Evolutionary conservation across 805 yeast genomes (phyloP), one percentile per base, ranked within the genome.

Genomic region (Saccharomycopsis selenospora): DNA sequence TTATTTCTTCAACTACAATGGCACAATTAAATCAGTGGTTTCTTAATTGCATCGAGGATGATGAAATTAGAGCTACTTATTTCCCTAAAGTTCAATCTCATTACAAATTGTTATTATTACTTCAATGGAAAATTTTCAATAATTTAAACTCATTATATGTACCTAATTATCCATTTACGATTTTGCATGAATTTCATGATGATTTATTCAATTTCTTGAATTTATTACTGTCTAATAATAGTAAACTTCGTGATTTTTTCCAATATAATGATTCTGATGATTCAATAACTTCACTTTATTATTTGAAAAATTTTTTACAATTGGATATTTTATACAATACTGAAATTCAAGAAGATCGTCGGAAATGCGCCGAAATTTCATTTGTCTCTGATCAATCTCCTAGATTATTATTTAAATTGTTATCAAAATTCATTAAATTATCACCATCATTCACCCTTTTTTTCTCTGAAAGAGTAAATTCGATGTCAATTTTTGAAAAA

Each of bases 301-400:
- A 27, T 30, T 51, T 46, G 29, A 36, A 8, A 14, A 25, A 6
- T 14, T 48, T 36, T 24, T n/a, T 50, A 1, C 20, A 30, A 27
- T n/a, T 17, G 23, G 36, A 50, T 17, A 20, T 51, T 23, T 36
- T 49, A 13, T 26, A 40, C 18, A 48, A 51, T 43, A 17, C 11
- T 3, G n/a, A 14, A 8, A 33, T 51, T 14, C 43, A 26, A 3
- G 28, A 51, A 23, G 22, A 30, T 3, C 40, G 23, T 36, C 33
- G 48, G 27, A 36, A 44, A 17, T n/a, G 38, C 4, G 20, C n/a
- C 20, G 20, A 5, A 20, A 33, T 14, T 14, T 20, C n/a, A 33
- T 43, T 14, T 30, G 47, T 51, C 13, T 36, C 48, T 11, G 45
- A 14, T 11, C 43, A 48, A 17, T 43, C 43, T 38, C 27, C 50